phyloP scores from a whole-genome alignment of 148 eudicot genomes.

The Rhododendron simsii region DNA sequence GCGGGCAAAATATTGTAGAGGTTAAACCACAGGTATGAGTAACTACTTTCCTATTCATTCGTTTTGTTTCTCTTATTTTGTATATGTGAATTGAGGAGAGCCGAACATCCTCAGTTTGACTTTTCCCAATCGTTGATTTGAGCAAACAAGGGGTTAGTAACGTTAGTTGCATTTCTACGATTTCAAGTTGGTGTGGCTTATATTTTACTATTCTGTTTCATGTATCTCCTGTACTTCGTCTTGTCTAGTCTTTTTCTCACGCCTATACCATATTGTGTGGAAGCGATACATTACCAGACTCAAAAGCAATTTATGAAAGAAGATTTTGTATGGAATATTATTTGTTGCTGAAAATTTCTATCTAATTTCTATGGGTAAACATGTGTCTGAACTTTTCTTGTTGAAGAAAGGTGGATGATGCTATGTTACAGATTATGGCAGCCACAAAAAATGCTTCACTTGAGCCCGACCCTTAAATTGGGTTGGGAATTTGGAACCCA shows the following conservation, averaged over 20 bases:
- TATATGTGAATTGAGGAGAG: background rate
- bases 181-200: background rate
- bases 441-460: background rate
- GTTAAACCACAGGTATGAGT: conserved; percentile 54
- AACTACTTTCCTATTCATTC: background rate
- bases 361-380: background rate
- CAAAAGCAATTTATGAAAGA: background rate
- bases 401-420: background rate
- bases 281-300: background rate
- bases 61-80: background rate
- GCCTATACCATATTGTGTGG: background rate
- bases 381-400: background rate
- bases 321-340: background rate
- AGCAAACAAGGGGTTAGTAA: background rate
- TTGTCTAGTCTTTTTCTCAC: background rate
- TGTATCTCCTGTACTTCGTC: background rate
- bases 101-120: background rate
- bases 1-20: conserved; percentile 46
- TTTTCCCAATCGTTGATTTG: background rate
- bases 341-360: background rate
- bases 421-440: background rate
- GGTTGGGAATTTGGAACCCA: background rate
- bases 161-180: background rate
- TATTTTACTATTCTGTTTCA: background rate
- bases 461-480: background rate